Percentiles rank a stretch among this genome's conserved stretches.
These are phyloP conservation scores for Aspergillus carlsbadensis DNA, from an alignment of 495 filamentous ascomycete genomes.

Conservation along the genomic window DNA sequence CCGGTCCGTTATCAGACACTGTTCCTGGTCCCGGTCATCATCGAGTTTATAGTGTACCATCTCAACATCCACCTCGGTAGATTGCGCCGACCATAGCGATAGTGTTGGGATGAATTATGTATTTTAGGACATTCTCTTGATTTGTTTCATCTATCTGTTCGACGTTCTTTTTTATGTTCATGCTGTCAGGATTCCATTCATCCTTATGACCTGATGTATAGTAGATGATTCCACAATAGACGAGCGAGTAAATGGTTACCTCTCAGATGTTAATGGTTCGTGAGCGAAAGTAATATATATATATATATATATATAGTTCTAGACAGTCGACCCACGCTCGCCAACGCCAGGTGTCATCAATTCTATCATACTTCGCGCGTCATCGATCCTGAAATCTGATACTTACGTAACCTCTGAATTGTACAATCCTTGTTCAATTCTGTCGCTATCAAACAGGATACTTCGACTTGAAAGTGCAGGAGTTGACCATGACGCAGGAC, in stretches of 20 bases:
- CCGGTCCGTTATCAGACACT: constrained; percentile 26
- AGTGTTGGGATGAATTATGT: constrained; percentile 14
- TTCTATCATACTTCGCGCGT: too few relatives aligned
- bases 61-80: constrained; percentile 36
- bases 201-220: constrained; percentile 21
- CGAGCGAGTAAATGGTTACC: neutral
- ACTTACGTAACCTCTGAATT: too few relatives aligned
- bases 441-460: neutral
- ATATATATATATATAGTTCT: neutral
- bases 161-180: neutral
- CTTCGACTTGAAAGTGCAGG: too few relatives aligned
- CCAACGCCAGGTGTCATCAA: too few relatives aligned
- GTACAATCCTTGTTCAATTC: neutral
- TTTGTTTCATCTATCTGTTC: neutral
- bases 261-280: neutral
- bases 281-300: too few relatives aligned
- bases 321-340: too few relatives aligned
- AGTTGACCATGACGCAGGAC: constrained; percentile 6
- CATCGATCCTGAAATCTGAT: too few relatives aligned
- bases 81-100: constrained; percentile 7
- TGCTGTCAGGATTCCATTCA: neutral
- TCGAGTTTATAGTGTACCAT: constrained; percentile 41
- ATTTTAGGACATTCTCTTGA: constrained; percentile 8
- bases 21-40: constrained; percentile 30
- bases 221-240: constrained; percentile 22